Conservation (phyloP, 441 rosid species). For the Bocquillonia castaneifolia region DNA sequence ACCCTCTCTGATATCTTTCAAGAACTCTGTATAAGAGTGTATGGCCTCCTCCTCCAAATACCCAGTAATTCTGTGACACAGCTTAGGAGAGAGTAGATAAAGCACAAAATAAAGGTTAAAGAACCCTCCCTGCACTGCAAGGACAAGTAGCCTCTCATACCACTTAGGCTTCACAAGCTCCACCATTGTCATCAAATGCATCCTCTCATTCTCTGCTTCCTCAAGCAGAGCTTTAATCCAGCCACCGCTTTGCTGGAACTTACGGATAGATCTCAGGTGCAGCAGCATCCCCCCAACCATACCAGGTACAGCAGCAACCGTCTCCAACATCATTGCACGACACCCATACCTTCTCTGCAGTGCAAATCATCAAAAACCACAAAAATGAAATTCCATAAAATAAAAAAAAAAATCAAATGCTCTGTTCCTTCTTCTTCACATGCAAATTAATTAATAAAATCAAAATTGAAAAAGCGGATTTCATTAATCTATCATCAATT, state of each 20-base stretch:
- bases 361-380: too few relatives aligned
- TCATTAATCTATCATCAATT: too few relatives aligned
- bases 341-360: slow-evolving; percentile 66
- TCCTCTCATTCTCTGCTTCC: slow-evolving; percentile 91
- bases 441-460: too few relatives aligned
- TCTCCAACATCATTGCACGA: slow-evolving; percentile 78
- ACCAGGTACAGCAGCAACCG: slow-evolving; percentile 86
- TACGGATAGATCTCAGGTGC: slow-evolving; percentile 62
- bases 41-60: slow-evolving; percentile 91
- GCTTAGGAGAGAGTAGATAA: slow-evolving; percentile 64
- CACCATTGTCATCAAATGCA: slow-evolving; percentile 92
- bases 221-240: slow-evolving; percentile 88
- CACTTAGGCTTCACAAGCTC: slow-evolving; percentile 66
- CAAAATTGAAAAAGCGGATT: too few relatives aligned
- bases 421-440: too few relatives aligned
- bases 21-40: slow-evolving; percentile 70
- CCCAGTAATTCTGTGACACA: slow-evolving; percentile 74
- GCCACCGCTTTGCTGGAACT: slow-evolving; percentile 85
- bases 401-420: neutral
- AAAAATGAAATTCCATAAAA: neutral
- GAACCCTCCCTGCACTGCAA: slow-evolving; percentile 77
- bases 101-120: slow-evolving; percentile 73
- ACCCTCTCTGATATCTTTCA: slow-evolving; percentile 68
- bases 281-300: slow-evolving; percentile 90
- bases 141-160: slow-evolving; percentile 73